Conservation (phyloP, 2,329 filamentous ascomycete genomes). For the Hortaea werneckii region DNA sequence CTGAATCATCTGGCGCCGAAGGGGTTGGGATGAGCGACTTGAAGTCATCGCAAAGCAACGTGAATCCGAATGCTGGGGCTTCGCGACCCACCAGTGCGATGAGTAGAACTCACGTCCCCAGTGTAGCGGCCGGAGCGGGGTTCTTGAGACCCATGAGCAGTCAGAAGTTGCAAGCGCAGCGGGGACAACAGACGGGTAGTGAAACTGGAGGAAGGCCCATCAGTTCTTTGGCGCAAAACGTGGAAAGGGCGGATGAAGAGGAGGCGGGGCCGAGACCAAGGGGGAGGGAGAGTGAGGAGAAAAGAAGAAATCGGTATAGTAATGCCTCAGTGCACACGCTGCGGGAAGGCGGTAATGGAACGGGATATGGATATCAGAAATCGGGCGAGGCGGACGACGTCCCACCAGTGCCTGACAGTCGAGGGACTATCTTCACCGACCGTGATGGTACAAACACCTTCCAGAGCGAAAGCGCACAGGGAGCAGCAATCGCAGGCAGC, state of each 20-base stretch:
- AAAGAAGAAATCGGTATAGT: constrained; percentile 46
- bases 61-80: constrained; percentile 10
- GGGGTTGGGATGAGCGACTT: neutral
- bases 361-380: neutral
- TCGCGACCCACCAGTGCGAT: constrained; percentile 46
- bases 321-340: constrained; percentile 44
- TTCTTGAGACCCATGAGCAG: constrained; percentile 98
- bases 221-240: constrained; percentile 9
- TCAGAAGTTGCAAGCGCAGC: constrained; percentile 82
- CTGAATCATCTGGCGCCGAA: neutral
- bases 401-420: constrained; percentile 54
- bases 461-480: neutral
- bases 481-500: constrained; percentile 25
- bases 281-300: constrained; percentile 11
- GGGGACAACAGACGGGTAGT: constrained; percentile 46
- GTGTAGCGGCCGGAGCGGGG: constrained; percentile 66
- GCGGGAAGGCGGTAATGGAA: constrained; percentile 22
- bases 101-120: constrained; percentile 80
- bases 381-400: constrained; percentile 29
- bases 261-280: neutral
- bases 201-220: constrained; percentile 21
- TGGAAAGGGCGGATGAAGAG: constrained; percentile 6
- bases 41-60: constrained; percentile 2
- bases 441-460: constrained; percentile 31
- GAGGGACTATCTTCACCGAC: constrained; percentile 63